phyloP scores from a whole-genome alignment of 2,329 filamentous ascomycete genomes.

The Botrytis medusae region DNA sequence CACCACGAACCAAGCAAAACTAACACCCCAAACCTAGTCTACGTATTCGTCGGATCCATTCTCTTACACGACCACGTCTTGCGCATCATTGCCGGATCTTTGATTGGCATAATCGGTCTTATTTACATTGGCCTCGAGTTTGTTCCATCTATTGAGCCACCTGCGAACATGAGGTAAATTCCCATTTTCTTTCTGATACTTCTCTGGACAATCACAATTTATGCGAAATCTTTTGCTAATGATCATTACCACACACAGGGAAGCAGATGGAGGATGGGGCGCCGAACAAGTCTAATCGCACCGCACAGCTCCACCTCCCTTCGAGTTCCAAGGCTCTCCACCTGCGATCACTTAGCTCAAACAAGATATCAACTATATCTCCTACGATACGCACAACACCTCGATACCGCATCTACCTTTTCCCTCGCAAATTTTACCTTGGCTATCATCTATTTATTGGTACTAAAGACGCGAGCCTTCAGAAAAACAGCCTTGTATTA shows the following conservation, averaged over 20 bases:
- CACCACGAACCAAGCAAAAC: conserved; percentile 14
- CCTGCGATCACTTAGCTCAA: background rate
- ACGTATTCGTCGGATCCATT: conserved; percentile 90
- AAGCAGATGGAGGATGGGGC: conserved; percentile 40
- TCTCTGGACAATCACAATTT: too few species aligned
- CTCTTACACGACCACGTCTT: conserved; percentile 68
- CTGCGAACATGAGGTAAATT: conserved; percentile 52
- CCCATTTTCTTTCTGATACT: background rate
- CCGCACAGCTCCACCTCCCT: background rate
- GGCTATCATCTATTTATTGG: background rate
- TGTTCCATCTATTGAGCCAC: conserved; percentile 70
- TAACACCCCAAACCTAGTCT: conserved; percentile 60
- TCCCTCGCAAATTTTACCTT: background rate
- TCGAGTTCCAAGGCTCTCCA: background rate
- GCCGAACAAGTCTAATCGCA: conserved; percentile 38
- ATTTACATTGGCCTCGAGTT: conserved; percentile 75
- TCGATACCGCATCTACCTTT: background rate
- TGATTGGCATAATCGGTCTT: conserved; percentile 76
- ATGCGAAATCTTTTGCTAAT: background rate
- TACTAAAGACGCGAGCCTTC: background rate
- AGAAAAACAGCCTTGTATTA: conserved; percentile 14
- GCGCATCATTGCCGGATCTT: conserved; percentile 72
- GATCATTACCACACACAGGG: conserved; percentile 43
- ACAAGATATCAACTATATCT: background rate
- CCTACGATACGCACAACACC: background rate